Conservation (phyloP, 176 grass and related monocot species). For the Raddia guianensis region DNA sequence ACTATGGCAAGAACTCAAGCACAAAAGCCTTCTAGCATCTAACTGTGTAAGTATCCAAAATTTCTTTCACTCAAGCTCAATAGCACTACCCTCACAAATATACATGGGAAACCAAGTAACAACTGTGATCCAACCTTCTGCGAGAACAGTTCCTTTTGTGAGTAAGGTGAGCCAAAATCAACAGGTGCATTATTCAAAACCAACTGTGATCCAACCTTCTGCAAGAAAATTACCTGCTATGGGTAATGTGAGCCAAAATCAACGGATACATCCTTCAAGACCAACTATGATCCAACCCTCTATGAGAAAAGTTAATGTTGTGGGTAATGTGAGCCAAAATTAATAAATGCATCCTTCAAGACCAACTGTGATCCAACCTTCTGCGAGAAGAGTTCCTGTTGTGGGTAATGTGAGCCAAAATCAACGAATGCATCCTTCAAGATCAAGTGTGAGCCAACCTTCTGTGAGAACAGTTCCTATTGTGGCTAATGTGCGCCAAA, state of each 20-base stretch:
- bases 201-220: background rate
- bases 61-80: conserved; percentile 22
- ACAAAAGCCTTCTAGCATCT: conserved; percentile 20
- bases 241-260: conserved; percentile 23
- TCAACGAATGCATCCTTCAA: background rate
- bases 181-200: background rate
- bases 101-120: background rate
- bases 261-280: background rate
- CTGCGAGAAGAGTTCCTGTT: background rate
- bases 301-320: background rate
- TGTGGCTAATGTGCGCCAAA: conserved; percentile 18
- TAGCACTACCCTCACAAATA: background rate
- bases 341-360: background rate
- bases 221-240: background rate
- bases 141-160: background rate
- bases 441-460: background rate
- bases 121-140: background rate
- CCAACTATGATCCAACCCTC: background rate
- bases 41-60: background rate
- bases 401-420: conserved; percentile 17
- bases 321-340: conserved; percentile 19
- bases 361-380: background rate
- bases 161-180: conserved; percentile 31
- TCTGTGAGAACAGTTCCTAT: background rate
- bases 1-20: conserved; percentile 54